Evolutionary conservation across 2,329 filamentous ascomycete species (phyloP).

Genomic region (Aspergillus sp.): DNA sequence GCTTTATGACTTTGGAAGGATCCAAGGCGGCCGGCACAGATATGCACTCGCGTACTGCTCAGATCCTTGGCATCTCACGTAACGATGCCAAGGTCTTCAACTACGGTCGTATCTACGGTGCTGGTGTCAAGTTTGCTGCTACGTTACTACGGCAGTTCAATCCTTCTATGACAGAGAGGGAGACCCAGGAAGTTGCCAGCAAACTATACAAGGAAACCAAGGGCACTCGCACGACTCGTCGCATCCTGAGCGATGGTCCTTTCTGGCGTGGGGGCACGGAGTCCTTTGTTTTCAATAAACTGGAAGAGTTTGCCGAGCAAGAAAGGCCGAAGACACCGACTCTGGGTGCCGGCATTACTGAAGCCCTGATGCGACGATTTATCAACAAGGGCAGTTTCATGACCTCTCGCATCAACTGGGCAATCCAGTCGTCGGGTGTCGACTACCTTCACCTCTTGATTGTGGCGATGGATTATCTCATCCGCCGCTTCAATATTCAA

Average conservation of each 20-base stretch:
- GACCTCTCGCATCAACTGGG: slow-evolving; percentile 97
- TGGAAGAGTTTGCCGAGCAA: slow-evolving; percentile 97
- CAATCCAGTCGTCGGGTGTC: slow-evolving; percentile 94
- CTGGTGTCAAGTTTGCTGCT: slow-evolving; percentile 87
- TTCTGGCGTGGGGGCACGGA: slow-evolving; percentile 98
- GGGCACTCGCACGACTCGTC: slow-evolving; percentile 77
- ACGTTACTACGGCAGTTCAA: slow-evolving; percentile 93
- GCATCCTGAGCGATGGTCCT: slow-evolving; percentile 64
- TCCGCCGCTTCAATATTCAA: slow-evolving; percentile 76
- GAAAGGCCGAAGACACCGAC: slow-evolving; percentile 87
- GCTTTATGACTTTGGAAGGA: slow-evolving; percentile 98
- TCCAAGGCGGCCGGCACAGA: slow-evolving; percentile 93
- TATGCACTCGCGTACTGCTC: slow-evolving; percentile 87
- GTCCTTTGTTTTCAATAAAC: slow-evolving; percentile 95
- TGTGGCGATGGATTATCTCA: slow-evolving; percentile 90
- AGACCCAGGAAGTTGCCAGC: slow-evolving; percentile 73
- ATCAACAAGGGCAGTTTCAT: slow-evolving; percentile 89
- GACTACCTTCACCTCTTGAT: slow-evolving; percentile 96
- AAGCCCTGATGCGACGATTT: slow-evolving; percentile 85
- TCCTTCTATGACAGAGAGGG: slow-evolving; percentile 71
- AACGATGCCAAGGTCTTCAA: slow-evolving; percentile 98
- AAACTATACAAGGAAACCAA: slow-evolving; percentile 88
- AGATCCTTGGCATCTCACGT: slow-evolving; percentile 86
- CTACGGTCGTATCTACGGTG: slow-evolving; percentile 98
- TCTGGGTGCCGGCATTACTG: slow-evolving; percentile 90